A percentile compares a stretch with the other conserved stretches of the same genome.
These are phyloP conservation scores for Mycena chlorophos DNA, from an alignment of 768 basidiomycete species.

Conservation along the genomic window DNA sequence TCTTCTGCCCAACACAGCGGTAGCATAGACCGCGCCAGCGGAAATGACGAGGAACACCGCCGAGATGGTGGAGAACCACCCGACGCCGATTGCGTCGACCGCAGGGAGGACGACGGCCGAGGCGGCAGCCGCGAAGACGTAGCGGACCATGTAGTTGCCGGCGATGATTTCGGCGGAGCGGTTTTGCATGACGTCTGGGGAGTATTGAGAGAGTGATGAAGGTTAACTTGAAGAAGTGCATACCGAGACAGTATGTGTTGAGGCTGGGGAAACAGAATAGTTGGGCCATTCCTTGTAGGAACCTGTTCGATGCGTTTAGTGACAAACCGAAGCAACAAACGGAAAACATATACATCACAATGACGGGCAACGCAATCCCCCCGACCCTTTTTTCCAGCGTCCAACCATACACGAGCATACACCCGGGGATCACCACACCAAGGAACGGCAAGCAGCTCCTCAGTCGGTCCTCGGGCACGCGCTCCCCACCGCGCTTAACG, in stretches of 20 bases:
- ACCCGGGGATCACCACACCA: slow-evolving; percentile 12
- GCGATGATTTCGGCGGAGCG: slow-evolving; percentile 21
- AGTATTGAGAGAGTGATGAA: background rate
- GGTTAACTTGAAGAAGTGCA: background rate
- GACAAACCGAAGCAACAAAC: background rate
- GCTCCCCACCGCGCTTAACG: slow-evolving; percentile 12
- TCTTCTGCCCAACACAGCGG: slow-evolving; percentile 15
- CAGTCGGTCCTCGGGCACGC: slow-evolving; percentile 18
- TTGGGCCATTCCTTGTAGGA: slow-evolving; percentile 17
- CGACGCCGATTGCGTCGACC: slow-evolving; percentile 17
- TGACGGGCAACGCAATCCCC: slow-evolving; percentile 18
- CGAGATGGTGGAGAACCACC: slow-evolving; percentile 21
- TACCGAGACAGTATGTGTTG: slow-evolving; percentile 23
- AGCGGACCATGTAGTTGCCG: slow-evolving; percentile 19
- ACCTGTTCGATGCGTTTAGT: slow-evolving; percentile 7
- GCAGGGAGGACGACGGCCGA: slow-evolving; percentile 20
- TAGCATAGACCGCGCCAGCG: slow-evolving; percentile 7
- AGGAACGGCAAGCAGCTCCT: slow-evolving; percentile 18
- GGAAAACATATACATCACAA: slow-evolving; percentile 10
- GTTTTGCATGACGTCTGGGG: slow-evolving; percentile 21
- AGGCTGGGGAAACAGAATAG: slow-evolving; percentile 21
- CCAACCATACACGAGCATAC: slow-evolving; percentile 22
- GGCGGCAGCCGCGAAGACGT: slow-evolving; percentile 20
- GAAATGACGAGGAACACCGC: slow-evolving; percentile 11
- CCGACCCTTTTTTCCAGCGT: slow-evolving; percentile 19